Evolutionary conservation across 495 filamentous ascomycete genomes (phyloP).

Genomic region (Cryomyces minteri): DNA sequence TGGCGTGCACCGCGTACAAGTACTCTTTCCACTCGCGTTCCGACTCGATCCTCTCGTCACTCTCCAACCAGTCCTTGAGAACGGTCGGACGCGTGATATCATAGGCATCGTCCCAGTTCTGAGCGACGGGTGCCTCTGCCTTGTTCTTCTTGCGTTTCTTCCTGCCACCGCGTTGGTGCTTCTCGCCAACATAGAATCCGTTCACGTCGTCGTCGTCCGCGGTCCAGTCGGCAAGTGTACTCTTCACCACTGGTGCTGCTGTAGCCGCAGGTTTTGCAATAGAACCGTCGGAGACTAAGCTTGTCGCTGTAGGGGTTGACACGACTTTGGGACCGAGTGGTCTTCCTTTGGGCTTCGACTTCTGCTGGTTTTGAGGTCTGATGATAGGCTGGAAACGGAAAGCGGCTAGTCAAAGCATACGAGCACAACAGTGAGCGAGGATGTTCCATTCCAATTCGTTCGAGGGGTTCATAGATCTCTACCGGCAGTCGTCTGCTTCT

Average conservation of each 20-base stretch:
- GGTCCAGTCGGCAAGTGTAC: slow-evolving; percentile 71
- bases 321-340: slow-evolving; percentile 5
- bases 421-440: slow-evolving; percentile 30
- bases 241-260: slow-evolving; percentile 25
- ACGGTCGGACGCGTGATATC: slow-evolving; percentile 71
- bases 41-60: slow-evolving; percentile 66
- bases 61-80: slow-evolving; percentile 70
- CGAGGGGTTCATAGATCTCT: slow-evolving; percentile 24
- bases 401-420: slow-evolving; percentile 32
- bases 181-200: slow-evolving; percentile 40
- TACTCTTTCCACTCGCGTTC: slow-evolving; percentile 68
- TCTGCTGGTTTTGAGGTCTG: slow-evolving; percentile 53
- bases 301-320: background rate
- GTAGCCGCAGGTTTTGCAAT: slow-evolving; percentile 1
- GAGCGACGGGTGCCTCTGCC: slow-evolving; percentile 30
- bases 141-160: slow-evolving; percentile 77
- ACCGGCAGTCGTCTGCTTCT: slow-evolving; percentile 65
- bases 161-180: slow-evolving; percentile 58
- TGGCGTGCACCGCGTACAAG: slow-evolving; percentile 36
- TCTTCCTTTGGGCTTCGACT: slow-evolving; percentile 39
- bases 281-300: slow-evolving; percentile 7
- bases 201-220: slow-evolving; percentile 59
- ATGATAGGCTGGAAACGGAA: slow-evolving; percentile 79
- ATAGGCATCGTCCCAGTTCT: slow-evolving; percentile 89
- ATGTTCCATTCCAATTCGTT: slow-evolving; percentile 9